Conservation (phyloP, 768 basidiomycete genomes). For the Amanita thiersii region DNA sequence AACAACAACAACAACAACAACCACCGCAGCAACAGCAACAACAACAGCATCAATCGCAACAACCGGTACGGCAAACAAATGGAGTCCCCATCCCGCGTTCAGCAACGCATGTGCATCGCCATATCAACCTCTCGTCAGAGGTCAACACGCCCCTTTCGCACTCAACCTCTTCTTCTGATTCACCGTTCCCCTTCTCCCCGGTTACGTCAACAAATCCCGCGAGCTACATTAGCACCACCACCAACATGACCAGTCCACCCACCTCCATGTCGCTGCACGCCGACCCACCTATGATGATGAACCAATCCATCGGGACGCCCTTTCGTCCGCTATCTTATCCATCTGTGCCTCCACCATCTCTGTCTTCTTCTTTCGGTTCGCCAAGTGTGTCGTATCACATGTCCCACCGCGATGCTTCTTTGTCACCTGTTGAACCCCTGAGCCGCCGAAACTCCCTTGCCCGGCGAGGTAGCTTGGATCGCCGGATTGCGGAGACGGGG, state of each 20-base stretch:
- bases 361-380: conserved; percentile 74
- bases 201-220: conserved; percentile 42
- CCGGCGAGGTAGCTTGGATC: conserved; percentile 25
- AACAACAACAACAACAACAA: no score
- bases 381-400: conserved; percentile 44
- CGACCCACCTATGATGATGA: conserved; percentile 26
- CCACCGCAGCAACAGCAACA: no score
- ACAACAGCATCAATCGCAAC: no score
- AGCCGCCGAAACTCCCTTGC: conserved; percentile 46
- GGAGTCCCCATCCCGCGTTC: conserved; percentile 75
- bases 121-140: conserved; percentile 36
- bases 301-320: conserved; percentile 24
- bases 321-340: conserved; percentile 60
- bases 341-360: conserved; percentile 74
- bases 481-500: conserved; percentile 25
- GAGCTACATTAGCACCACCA: conserved; percentile 50
- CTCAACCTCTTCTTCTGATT: conserved; percentile 59
- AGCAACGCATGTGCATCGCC: conserved; percentile 54
- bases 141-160: conserved; percentile 56
- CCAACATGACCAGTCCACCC: conserved; percentile 68
- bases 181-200: conserved; percentile 63
- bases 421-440: conserved; percentile 42
- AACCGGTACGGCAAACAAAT: conserved; percentile 27
- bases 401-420: conserved; percentile 38
- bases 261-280: conserved; percentile 49